phyloP scores from a whole-genome alignment of 768 basidiomycete species.

The Baorangia bicolor region DNA sequence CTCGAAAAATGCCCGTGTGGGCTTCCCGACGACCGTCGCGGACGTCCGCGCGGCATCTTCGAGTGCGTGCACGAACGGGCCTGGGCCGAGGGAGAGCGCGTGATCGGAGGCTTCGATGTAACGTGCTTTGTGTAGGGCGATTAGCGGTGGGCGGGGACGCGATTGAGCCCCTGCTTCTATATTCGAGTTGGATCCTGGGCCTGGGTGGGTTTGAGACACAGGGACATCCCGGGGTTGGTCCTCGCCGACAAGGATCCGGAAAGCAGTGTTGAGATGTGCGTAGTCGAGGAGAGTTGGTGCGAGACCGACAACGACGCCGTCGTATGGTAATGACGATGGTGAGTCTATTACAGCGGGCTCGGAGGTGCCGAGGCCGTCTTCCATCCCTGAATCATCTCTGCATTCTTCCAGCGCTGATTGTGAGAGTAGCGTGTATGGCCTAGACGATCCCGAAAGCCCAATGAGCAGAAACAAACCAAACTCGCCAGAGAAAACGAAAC shows the following conservation, averaged over 20 bases:
- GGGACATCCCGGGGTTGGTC: slow-evolving; percentile 4
- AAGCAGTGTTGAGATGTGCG: slow-evolving; percentile 57
- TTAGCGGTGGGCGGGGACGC: slow-evolving; percentile 37
- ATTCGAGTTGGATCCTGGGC: too few species aligned
- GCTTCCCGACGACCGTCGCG: slow-evolving; percentile 65
- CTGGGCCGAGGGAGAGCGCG: slow-evolving; percentile 60
- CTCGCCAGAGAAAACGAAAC: neutral
- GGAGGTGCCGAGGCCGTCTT: too few species aligned
- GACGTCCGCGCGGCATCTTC: too few species aligned
- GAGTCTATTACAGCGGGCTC: too few species aligned
- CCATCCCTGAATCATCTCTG: too few species aligned
- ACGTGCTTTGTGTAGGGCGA: too few species aligned
- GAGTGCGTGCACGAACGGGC: slow-evolving; percentile 65
- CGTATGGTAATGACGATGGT: slow-evolving; percentile 31
- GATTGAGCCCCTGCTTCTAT: too few species aligned
- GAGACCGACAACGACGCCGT: slow-evolving; percentile 65
- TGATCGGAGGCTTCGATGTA: slow-evolving; percentile 49
- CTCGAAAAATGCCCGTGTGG: slow-evolving; percentile 56
- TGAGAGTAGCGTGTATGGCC: slow-evolving; percentile 57
- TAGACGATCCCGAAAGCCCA: neutral
- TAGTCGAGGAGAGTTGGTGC: slow-evolving; percentile 54
- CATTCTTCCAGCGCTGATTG: too few species aligned
- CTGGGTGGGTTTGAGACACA: neutral
- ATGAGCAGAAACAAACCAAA: too few species aligned
- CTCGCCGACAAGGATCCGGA: slow-evolving; percentile 57